Evolutionary conservation across 352 stramenopile genomes (phyloP).

Genomic region (Aphanomyces cochlioides): DNA sequence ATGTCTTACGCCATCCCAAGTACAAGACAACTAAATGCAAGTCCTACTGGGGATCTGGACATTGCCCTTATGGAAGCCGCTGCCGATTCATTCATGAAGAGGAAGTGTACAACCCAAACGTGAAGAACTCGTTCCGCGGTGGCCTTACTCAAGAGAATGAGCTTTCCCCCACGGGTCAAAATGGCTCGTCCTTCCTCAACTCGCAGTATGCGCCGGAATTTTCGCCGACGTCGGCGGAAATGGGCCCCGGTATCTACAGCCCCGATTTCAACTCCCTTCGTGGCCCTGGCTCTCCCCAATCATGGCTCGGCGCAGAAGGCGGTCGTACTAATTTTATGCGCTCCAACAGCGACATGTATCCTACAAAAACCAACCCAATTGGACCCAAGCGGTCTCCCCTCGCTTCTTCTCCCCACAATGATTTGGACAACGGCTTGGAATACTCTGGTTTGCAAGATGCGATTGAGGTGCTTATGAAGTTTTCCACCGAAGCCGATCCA

Average conservation of each 20-base stretch:
- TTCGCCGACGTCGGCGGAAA: slow-evolving; percentile 7
- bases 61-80: slow-evolving; percentile 83
- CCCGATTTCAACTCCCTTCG: slow-evolving; percentile 19
- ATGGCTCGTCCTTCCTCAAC: slow-evolving; percentile 26
- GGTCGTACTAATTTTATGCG: slow-evolving; percentile 23
- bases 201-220: slow-evolving; percentile 8
- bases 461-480: slow-evolving; percentile 28
- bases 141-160: slow-evolving; percentile 25
- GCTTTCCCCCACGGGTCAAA: slow-evolving; percentile 23
- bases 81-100: slow-evolving; percentile 86
- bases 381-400: slow-evolving; percentile 28
- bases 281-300: slow-evolving; percentile 11
- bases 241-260: slow-evolving; percentile 23
- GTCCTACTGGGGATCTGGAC: slow-evolving; percentile 76
- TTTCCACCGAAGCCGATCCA: slow-evolving; percentile 14
- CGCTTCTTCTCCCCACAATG: slow-evolving; percentile 6
- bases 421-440: slow-evolving; percentile 18
- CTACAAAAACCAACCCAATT: slow-evolving; percentile 25
- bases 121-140: slow-evolving; percentile 23
- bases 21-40: slow-evolving; percentile 91
- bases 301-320: slow-evolving; percentile 22
- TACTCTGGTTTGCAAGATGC: slow-evolving; percentile 30
- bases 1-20: slow-evolving; percentile 84
- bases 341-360: slow-evolving; percentile 7
- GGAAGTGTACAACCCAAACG: slow-evolving; percentile 31